A percentile compares a stretch with the other conserved stretches of the same genome.
Conservation (phyloP, 257 asterid species). For the Salvia splendens region DNA sequence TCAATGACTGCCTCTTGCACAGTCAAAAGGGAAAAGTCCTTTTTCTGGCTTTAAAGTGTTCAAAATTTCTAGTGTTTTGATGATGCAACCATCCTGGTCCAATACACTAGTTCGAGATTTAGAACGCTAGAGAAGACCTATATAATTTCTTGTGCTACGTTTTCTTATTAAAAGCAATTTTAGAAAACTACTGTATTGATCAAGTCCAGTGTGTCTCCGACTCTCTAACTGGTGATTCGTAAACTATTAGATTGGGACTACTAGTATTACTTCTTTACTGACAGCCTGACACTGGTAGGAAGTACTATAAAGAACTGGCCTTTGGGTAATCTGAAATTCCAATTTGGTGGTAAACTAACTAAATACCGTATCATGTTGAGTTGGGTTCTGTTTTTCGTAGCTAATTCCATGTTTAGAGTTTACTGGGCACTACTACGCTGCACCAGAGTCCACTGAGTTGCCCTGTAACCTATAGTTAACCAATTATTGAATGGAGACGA, state of each 20-base stretch:
- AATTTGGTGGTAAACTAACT: background rate
- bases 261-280: background rate
- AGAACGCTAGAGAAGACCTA: background rate
- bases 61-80: background rate
- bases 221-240: background rate
- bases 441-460: background rate
- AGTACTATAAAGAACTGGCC: background rate
- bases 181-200: slow-evolving; percentile 1
- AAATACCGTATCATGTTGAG: slow-evolving; percentile 4
- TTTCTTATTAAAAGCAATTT: slow-evolving; percentile 1
- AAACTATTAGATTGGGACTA: background rate
- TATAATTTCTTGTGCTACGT: background rate
- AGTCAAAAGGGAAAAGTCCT: background rate
- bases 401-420: background rate
- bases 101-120: background rate
- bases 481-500: slow-evolving; percentile 18
- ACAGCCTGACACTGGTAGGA: background rate
- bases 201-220: background rate
- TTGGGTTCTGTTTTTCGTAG: slow-evolving; percentile 15
- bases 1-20: background rate
- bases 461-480: slow-evolving; percentile 10
- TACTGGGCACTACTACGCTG: background rate
- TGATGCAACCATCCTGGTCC: background rate
- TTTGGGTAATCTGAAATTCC: slow-evolving; percentile 21
- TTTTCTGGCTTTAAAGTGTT: slow-evolving; percentile 1